phyloP scores from a whole-genome alignment of 192 early-diverging fungal genomes.

The Coemansia sp. region DNA sequence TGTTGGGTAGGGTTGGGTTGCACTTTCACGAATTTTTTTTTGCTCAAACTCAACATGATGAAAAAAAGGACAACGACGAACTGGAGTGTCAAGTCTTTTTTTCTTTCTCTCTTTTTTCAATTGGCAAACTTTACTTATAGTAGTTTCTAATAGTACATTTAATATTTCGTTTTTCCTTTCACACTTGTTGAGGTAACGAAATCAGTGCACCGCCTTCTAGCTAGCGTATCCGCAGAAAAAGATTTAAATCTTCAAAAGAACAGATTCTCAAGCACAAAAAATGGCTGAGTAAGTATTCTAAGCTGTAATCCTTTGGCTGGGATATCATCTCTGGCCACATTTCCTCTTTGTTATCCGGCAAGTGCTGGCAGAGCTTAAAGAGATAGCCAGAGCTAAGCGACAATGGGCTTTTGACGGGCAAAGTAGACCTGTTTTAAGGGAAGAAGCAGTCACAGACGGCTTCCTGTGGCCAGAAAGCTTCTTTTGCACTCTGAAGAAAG shows the following conservation, averaged over 20 bases:
- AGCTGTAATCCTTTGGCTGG: background rate
- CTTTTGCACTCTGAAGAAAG: background rate
- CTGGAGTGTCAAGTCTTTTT: slow-evolving; percentile 11
- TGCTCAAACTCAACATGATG: background rate
- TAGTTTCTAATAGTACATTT: slow-evolving; percentile 13
- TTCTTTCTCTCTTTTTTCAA: slow-evolving; percentile 22
- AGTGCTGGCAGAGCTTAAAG: no score
- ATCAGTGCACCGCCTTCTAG: slow-evolving; percentile 17
- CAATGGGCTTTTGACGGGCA: no score
- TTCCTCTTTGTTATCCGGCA: background rate
- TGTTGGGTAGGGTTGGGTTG: slow-evolving; percentile 2
- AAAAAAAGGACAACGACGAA: background rate
- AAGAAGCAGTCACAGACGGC: background rate
- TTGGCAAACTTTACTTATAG: slow-evolving; percentile 21
- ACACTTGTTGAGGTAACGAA: slow-evolving; percentile 31
- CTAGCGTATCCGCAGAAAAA: slow-evolving; percentile 9
- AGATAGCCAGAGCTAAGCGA: no score
- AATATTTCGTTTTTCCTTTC: slow-evolving; percentile 25
- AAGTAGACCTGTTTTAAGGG: background rate
- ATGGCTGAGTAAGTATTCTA: slow-evolving; percentile 54
- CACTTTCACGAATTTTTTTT: background rate
- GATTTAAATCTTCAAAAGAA: slow-evolving; percentile 16
- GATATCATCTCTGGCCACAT: background rate
- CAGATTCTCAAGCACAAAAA: slow-evolving; percentile 6
- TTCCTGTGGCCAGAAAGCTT: background rate